Percentiles rank a stretch among this genome's conserved stretches.
Evolutionary conservation across 1,284 basidiomycete genomes (phyloP).

Genomic region (Cutaneotrichosporon cutaneum): DNA sequence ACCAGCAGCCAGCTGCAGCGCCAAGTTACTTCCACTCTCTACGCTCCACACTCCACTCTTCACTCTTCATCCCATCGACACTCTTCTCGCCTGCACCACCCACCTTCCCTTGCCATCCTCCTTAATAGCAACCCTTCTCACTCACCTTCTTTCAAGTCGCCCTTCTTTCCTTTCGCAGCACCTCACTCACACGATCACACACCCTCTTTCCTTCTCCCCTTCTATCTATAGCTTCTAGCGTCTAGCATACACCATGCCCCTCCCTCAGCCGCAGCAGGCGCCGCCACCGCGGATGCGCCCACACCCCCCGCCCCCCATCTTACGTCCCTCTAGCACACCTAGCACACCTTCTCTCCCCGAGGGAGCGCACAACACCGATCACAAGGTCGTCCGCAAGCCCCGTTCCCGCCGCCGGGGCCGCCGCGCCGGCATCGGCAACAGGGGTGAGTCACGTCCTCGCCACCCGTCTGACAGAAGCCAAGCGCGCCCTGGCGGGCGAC

Average conservation of each 20-base stretch:
- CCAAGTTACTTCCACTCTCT: no score
- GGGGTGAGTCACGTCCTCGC: background rate
- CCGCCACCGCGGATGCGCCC: background rate
- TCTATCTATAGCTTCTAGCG: no score
- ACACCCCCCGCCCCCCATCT: background rate
- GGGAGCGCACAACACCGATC: background rate
- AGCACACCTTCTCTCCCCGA: background rate
- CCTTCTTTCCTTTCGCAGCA: background rate
- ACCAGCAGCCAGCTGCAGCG: no score
- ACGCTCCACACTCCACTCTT: no score
- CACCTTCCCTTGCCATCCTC: no score
- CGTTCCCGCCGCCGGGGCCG: background rate
- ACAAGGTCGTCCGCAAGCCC: background rate
- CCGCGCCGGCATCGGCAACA: background rate
- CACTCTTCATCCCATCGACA: no score
- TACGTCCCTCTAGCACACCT: background rate
- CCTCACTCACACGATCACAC: background rate
- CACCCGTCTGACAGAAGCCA: background rate
- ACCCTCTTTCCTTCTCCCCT: background rate
- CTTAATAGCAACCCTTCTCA: background rate
- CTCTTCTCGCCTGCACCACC: no score
- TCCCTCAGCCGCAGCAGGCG: background rate
- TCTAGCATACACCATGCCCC: background rate
- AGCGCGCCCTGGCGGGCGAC: background rate
- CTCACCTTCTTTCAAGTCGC: background rate